A percentile compares a stretch with the other conserved stretches of the same genome.
Conservation (phyloP, 2,329 filamentous ascomycete genomes). For the Tolypocladium endophyticum region DNA sequence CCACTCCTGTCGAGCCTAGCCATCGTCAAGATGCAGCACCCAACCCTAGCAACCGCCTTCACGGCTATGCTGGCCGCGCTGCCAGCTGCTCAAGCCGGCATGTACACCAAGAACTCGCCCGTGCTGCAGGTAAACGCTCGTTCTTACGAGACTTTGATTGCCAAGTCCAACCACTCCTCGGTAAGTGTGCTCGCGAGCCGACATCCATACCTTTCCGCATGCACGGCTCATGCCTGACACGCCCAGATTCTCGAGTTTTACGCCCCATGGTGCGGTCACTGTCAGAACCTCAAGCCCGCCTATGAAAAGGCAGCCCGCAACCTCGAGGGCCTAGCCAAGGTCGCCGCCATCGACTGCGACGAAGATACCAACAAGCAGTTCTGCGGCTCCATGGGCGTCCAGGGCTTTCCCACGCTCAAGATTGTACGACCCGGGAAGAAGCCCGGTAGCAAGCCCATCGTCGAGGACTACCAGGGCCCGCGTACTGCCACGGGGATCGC, state of each 20-base stretch:
- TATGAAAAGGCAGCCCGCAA: slow-evolving; percentile 90
- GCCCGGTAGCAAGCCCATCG: slow-evolving; percentile 57
- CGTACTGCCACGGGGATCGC: slow-evolving; percentile 80
- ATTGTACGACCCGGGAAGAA: slow-evolving; percentile 81
- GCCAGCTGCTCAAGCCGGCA: slow-evolving; percentile 50
- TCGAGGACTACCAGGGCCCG: slow-evolving; percentile 85
- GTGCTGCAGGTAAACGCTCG: slow-evolving; percentile 74
- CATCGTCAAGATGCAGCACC: slow-evolving; percentile 39
- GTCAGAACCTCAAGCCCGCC: slow-evolving; percentile 86
- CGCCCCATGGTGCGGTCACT: slow-evolving; percentile 96
- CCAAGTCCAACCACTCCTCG: slow-evolving; percentile 82
- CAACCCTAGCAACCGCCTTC: slow-evolving; percentile 9
- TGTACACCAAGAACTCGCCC: slow-evolving; percentile 80
- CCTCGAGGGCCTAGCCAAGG: slow-evolving; percentile 84
- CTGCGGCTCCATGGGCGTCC: slow-evolving; percentile 74
- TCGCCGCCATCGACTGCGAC: slow-evolving; percentile 91
- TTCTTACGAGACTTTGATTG: slow-evolving; percentile 73
- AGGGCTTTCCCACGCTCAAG: slow-evolving; percentile 95
- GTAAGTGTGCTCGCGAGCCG: slow-evolving; percentile 38
- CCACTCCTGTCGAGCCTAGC: background rate
- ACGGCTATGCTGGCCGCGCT: slow-evolving; percentile 30
- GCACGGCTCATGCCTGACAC: background rate
- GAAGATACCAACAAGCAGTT: slow-evolving; percentile 85
- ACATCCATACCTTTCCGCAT: background rate
- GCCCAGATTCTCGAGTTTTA: slow-evolving; percentile 73